Base-by-base conservation (phyloP, 352 stramenopile genomes). In the Globisporangium apiculatum region DNA sequence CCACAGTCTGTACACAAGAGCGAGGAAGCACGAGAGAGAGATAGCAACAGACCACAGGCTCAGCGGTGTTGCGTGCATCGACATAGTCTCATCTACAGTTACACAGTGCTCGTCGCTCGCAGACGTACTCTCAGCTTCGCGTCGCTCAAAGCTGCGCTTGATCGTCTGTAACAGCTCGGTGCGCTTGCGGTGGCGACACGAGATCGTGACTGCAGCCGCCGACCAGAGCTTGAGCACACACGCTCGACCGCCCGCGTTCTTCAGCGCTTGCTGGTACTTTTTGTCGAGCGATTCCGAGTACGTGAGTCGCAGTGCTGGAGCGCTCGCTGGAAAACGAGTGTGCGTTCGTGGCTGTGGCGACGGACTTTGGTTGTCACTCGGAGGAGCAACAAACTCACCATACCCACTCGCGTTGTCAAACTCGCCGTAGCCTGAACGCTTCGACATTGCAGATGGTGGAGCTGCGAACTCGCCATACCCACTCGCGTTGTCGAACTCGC, bases 81-180 rank as follows among this genome's bases (percentile, higher is more conserved):
- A 7, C 38, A 42, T 42, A 42, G 38, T 5, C 11, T 24, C n/a
- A 48, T 24, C 35, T n/a, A 12, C 35, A 15, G 45, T 1, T 2
- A 35, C 31, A 36, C 18, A 49, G 37, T 18, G 18, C 12, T 24
- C 12, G 35, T n/a, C 10, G 12, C n/a, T 15, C 47, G 12, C 18
- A n/a, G 31, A 61, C 69, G 47, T 58, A 82, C 72, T 83, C 46
- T 71, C 58, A 12, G 55, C 59, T 24, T 85, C 76, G 40, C 74
- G 74, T 45, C 80, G 83, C 57, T 86, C 75, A 52, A 87, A 86
- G 57, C 67, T 83, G 49, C 75, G 69, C 18, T 78, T 78, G 38
- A 86, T 60, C 6, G 65, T 53, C 60, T 84, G 73, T 31, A 86
- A 45, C 3, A 84, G 52, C 38, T 83, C 75, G 3, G 73, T 84